These are phyloP conservation scores for Hyphopichia khmerensis DNA, from an alignment of 1,139 yeast species.

Conservation along the genomic window DNA sequence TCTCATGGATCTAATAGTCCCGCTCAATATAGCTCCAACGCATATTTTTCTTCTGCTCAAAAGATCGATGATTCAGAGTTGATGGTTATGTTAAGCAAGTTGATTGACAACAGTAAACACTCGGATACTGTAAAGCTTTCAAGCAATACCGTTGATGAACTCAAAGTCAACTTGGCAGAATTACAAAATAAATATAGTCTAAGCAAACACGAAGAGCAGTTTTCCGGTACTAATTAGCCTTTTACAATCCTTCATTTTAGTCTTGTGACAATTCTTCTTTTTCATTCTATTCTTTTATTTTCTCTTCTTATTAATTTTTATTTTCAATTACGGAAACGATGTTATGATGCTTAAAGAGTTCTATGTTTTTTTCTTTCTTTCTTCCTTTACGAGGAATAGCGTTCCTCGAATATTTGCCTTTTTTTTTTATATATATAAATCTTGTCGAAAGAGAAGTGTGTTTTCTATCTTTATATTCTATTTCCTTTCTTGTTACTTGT, in stretches of 20 bases:
- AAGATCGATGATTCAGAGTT: constrained; percentile 18
- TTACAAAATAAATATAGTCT: constrained; percentile 14
- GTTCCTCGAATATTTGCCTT: neutral
- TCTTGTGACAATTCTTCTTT: neutral
- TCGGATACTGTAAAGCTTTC: constrained; percentile 18
- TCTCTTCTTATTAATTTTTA: neutral
- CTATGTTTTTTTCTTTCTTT: neutral
- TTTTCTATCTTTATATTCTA: neutral
- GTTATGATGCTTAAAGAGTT: neutral
- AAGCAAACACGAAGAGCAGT: neutral
- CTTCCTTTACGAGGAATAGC: neutral
- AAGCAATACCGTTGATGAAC: constrained; percentile 25
- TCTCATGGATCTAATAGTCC: neutral
- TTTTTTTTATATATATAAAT: neutral
- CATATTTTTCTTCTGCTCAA: neutral
- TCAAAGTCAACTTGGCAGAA: constrained; percentile 20
- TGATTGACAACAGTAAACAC: constrained; percentile 18
- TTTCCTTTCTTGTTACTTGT: neutral
- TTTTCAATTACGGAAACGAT: neutral
- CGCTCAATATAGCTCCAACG: neutral
- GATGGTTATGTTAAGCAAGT: constrained; percentile 16
- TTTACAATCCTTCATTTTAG: neutral
- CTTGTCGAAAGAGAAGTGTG: no score
- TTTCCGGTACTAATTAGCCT: neutral
- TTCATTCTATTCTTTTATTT: no score